Evolutionary conservation across 1,284 basidiomycete species (phyloP), one percentile per base, ranked within the genome.

Genomic region (Fomitiporia mediterranea): DNA sequence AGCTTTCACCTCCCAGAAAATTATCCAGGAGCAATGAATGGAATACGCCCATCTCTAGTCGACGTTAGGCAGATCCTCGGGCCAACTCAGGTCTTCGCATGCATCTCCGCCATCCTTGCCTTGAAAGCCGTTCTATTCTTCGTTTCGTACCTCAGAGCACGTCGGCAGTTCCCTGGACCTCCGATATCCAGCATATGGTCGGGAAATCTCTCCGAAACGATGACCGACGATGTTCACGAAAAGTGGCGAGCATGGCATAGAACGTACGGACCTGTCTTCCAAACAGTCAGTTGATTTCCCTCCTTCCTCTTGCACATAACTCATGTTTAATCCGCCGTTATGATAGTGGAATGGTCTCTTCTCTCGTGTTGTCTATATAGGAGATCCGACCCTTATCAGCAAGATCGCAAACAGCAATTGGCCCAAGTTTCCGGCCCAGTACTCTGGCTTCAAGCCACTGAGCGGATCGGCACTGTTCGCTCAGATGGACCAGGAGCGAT

Each of bases 401-500:
- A 46, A 46, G 9, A 46, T 46, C 44, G 44, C 44, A n/a, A 46
- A 46, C 4, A 30, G 4, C 17, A 46, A 46, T 28, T 46, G 44
- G 44, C 44, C 44, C 21, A 46, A 46, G 27, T 28, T 46, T 13
- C 44, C 44, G n/a, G 23, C 25, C 17, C 44, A 46, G 17, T 46
- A 46, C 15, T 25, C 44, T 15, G 44, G 44, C 25, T 46, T 46
- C 44, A 46, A 32, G 27, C 44, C 44, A 5, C 25, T 46, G 13
- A 46, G 44, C 15, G 44, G 44, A 4, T 32, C 44, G 6, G 44
- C 44, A 6, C 15, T 46, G 11, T 46, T 46, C 25, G 44, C 44
- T 15, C 44, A 46, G 44, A 46, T 46, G 44, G 44, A 46, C 44
- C 44, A 46, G 25, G 44, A 46, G 27, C 11, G 44, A 28, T 46